Base-by-base conservation (phyloP, 495 filamentous ascomycete genomes). In the Penicillium silybi region DNA sequence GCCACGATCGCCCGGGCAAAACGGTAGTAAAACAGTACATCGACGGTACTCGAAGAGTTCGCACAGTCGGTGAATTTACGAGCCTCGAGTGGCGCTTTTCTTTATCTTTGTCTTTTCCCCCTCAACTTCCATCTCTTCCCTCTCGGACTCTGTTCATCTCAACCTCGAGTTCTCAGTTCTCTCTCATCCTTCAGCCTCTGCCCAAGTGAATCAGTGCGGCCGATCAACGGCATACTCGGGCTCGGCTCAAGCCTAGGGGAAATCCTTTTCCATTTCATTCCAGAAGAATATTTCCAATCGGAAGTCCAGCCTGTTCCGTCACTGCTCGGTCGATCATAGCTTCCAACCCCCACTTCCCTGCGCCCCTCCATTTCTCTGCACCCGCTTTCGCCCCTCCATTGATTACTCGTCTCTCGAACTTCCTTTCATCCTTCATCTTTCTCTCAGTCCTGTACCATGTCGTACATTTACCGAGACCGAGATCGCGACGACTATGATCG, bases 401-500 rank as follows among this genome's bases (percentile, higher is more conserved):
- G 50, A 22, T 42, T 37, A 15, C 46, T 56, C 52, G 20, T 20
- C 38, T 29, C 29, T 38, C 45, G 45, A 48, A 38, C 23, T 41
- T 44, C 17, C 45, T 38, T 41, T 23, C 22, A 23, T 23, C 22
- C 22, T 23, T 26, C 43, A 23, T n/a, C 23, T 45, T 17, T 34
- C 41, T 51, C 38, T 50, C 17, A 23, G 26, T 17, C 11, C 41
- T 58, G 41, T 51, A 60, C 61, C 54, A 77, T 77, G 74, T 76
- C 74, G 44, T 73, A 75, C 62, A 53, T 57, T 20, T 73, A 75
- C 56, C 65, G 71, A 68, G 69, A 76, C 46, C 64, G 63, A 23
- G 65, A 74, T 22, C 63, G 76, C 53, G 75, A 78, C 49, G 75
- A 69, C 59, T 71, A 78, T 48, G 71, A 74, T 48, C 71, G 74